Evolutionary conservation across 129 eudicot genomes (phyloP), one percentile per base, ranked within the genome.

Genomic region (Lonicera japonica): DNA sequence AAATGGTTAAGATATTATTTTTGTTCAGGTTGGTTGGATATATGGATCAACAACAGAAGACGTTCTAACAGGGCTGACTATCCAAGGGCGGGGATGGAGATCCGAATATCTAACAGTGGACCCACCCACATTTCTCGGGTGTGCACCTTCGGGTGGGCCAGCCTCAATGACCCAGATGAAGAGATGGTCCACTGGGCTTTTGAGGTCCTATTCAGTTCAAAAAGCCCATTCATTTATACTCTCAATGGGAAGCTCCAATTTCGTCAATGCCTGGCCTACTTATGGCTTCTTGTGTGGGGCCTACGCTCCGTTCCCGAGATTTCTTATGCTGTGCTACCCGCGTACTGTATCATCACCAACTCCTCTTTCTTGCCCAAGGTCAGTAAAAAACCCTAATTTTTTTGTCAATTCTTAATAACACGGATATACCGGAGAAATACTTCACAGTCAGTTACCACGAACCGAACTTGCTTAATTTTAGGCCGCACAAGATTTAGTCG

Each of bases 1-100:
- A n/a, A n/a, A n/a, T n/a, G 36, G 36, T 6, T 29, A 29, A 29
- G 36, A 29, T 29, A 29, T 29, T 1, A 29, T 29, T 29, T 29
- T 2, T 2, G 36, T 43, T 43, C 66, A 83, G 89, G 59, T 83
- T 20, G 89, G 89, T 36, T 79, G 82, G 82, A 68, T 69, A 21
- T 83, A 83, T 61, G 89, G 89, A 58, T 79, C 89, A 3, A 62
- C 74, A 60, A 38, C 82, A 1, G 89, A 83, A 63, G 89, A 83
- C 38, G 0, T 73, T 13, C 77, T 83, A 34, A 79, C 85, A 2
- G 82, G 85, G 54, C 61, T 79, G 12, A 15, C 52, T 14, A 79
- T 83, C 24, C 89, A 83, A 20, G 72, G 64, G 23, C 66, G 70
- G 56, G 89, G 89, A 36, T 83, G 84, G 84, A 75, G 19, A 69